Evolutionary conservation across 345 rosid genomes (phyloP), one percentile per base, ranked within the genome.

Genomic region (Diplotaxis tenuifolia): DNA sequence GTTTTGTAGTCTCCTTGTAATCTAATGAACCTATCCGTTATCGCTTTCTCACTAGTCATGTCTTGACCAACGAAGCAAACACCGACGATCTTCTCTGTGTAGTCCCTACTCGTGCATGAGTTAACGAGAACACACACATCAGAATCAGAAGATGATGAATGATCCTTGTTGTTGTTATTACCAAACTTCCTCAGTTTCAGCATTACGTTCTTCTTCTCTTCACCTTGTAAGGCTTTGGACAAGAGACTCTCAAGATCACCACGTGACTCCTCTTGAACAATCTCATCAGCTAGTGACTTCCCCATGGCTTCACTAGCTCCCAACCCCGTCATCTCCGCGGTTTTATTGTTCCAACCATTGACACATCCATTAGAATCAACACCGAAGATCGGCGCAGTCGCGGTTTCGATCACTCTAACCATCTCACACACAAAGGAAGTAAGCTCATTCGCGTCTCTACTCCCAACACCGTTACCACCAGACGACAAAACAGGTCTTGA

Each of bases 21-120:
- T 34, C 90, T 85, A 11, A 88, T 80, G 82, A 93, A 93, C 67
- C 84, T 93, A 74, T 93, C 92, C 69, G 77, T 79, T 65, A 82
- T 77, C 34, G 76, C 78, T 77, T 85, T 87, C 84, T 93, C 93
- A 11, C 74, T 67, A 55, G 98, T 93, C 60, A 90, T 54, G 77
- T 90, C 96, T 83, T 93, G 96, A 73, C 98, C 95, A 27, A 90
- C 89, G 65, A 93, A 93, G 70, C 96, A 90, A 14, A 85, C 93
- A 21, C 96, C 98, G 10, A 83, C 59, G 23, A 84, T 67, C 14
- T 80, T 83, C 23, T 84, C 85, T 15, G 77, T 71, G 66, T 83
- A 84, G 71, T 88, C 91, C 78, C 96, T 84, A 65, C 95, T 90
- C 0, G 88, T 85, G 86, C 96, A 90, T 70, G 96, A 86, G 78